Percentiles rank a stretch among this genome's conserved stretches.
phyloP scores from a whole-genome alignment of 2,329 filamentous ascomycete species.

The Apiospora marii region DNA sequence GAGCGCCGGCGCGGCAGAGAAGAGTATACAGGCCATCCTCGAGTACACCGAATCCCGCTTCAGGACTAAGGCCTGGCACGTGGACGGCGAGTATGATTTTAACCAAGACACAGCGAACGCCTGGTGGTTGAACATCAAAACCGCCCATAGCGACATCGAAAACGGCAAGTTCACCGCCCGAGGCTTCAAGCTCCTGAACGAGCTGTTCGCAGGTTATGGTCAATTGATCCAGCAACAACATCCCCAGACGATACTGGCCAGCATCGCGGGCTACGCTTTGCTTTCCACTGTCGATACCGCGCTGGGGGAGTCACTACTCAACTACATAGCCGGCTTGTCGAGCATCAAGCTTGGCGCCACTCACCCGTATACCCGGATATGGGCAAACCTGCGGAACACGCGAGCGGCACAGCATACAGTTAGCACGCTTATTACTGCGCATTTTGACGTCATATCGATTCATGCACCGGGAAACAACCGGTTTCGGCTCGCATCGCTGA shows the following conservation, averaged over 20 bases:
- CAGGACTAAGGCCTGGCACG: constrained; percentile 21
- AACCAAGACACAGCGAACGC: neutral
- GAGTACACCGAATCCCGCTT: constrained; percentile 24
- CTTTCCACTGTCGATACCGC: constrained; percentile 14
- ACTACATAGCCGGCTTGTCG: constrained; percentile 25
- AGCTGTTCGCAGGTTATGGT: constrained; percentile 20
- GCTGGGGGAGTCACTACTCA: constrained; percentile 27
- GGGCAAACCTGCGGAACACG: constrained; percentile 23
- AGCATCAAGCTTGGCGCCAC: constrained; percentile 24
- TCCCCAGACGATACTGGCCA: constrained; percentile 24
- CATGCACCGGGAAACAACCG: constrained; percentile 15
- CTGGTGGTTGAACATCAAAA: constrained; percentile 4
- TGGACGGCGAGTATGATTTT: constrained; percentile 18
- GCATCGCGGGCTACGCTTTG: constrained; percentile 11
- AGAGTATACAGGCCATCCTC: constrained; percentile 14
- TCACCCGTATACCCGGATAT: constrained; percentile 27
- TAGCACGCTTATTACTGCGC: constrained; percentile 6
- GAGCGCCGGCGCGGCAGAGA: constrained; percentile 18
- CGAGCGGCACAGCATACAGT: constrained; percentile 14
- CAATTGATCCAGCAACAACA: constrained; percentile 18
- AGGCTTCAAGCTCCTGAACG: constrained; percentile 20
- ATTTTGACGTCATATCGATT: constrained; percentile 16
- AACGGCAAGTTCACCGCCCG: neutral
- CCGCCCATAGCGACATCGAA: neutral
- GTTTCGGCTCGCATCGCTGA: constrained; percentile 7